phyloP scores from a whole-genome alignment of 2,329 filamentous ascomycete genomes.

The Passalora sequoiae region DNA sequence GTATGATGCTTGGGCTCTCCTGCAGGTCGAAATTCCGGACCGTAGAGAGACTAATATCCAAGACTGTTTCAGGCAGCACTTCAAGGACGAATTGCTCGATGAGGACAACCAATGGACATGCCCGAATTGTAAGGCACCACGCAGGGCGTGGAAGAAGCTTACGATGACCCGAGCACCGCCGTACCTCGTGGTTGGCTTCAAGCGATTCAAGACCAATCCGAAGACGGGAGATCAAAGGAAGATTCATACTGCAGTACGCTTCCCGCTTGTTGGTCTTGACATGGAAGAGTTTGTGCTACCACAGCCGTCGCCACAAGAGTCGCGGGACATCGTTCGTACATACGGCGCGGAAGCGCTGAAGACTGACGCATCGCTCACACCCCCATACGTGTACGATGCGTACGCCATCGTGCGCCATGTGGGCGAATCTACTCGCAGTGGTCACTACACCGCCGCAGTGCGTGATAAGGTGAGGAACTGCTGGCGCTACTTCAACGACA shows the following conservation, averaged over 20 bases:
- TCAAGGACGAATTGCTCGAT: constrained; percentile 60
- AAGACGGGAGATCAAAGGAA: constrained; percentile 58
- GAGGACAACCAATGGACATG: constrained; percentile 68
- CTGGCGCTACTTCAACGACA: constrained; percentile 60
- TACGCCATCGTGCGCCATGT: constrained; percentile 79
- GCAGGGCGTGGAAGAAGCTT: constrained; percentile 64
- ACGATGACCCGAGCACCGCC: constrained; percentile 74
- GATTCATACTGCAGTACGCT: constrained; percentile 65
- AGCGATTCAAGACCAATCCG: constrained; percentile 57
- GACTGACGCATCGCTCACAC: constrained; percentile 36
- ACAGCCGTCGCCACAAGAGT: constrained; percentile 36
- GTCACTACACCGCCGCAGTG: constrained; percentile 71
- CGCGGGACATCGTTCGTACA: constrained; percentile 30
- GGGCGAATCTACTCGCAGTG: constrained; percentile 61
- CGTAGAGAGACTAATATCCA: constrained; percentile 57
- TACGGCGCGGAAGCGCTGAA: constrained; percentile 34
- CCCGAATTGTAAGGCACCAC: constrained; percentile 64
- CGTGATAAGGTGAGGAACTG: constrained; percentile 47
- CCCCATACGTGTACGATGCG: constrained; percentile 71
- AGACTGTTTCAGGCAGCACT: constrained; percentile 66
- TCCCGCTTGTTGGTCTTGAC: constrained; percentile 67
- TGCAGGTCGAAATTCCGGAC: constrained; percentile 65
- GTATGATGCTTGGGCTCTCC: constrained; percentile 65
- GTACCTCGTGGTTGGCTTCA: constrained; percentile 72
- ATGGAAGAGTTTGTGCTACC: constrained; percentile 57